Percentiles rank a stretch among this genome's conserved stretches.
phyloP scores from a whole-genome alignment of 2,329 filamentous ascomycete genomes.

The Intubia oerlemansii region DNA sequence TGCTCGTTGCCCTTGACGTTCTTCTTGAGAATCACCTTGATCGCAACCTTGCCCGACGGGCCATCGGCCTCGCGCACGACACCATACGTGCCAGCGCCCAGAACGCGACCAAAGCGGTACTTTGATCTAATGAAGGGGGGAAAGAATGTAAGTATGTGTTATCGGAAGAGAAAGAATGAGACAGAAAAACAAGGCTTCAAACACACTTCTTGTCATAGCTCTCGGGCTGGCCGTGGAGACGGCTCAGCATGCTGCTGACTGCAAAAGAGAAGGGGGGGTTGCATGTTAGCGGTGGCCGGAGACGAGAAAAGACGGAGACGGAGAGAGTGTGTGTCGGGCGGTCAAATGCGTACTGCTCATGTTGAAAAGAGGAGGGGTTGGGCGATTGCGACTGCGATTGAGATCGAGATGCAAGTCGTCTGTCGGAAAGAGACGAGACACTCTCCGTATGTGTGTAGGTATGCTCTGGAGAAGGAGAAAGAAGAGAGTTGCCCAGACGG shows the following conservation, averaged over 20 bases:
- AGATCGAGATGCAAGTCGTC: too few species aligned
- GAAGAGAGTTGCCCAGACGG: too few species aligned
- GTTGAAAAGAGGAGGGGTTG: too few species aligned
- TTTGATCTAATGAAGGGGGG: conserved; percentile 53
- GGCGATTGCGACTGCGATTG: too few species aligned
- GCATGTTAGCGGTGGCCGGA: too few species aligned
- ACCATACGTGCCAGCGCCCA: conserved; percentile 94
- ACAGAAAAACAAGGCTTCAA: background rate
- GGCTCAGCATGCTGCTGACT: conserved; percentile 86
- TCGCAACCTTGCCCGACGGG: conserved; percentile 63
- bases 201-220: conserved; percentile 95
- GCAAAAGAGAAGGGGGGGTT: background rate
- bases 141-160: background rate
- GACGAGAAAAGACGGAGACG: too few species aligned
- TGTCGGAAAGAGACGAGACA: too few species aligned
- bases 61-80: conserved; percentile 91
- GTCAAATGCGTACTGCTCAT: too few species aligned
- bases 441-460: too few species aligned
- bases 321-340: too few species aligned
- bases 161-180: background rate
- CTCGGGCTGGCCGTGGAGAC: conserved; percentile 88
- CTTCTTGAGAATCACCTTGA: conserved; percentile 99
- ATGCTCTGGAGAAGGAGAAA: too few species aligned
- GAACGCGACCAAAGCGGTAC: conserved; percentile 81
- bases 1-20: conserved; percentile 95